Percentiles rank a stretch among this genome's conserved stretches.
Evolutionary conservation across 768 basidiomycete genomes (phyloP).

Genomic region (Kwoniella heveanensis): DNA sequence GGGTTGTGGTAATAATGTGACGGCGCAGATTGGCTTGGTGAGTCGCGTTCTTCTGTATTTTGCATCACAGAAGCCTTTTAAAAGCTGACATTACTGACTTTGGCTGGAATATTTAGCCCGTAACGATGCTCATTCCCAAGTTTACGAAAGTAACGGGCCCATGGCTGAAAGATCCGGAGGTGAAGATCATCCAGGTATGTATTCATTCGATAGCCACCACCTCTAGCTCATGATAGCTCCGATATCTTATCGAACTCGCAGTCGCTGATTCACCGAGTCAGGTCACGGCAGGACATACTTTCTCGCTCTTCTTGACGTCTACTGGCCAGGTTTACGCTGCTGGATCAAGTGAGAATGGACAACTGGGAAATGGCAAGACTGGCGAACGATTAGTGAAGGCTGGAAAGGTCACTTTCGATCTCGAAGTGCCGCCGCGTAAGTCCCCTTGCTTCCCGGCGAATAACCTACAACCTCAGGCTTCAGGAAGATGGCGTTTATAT

Average conservation of each 20-base stretch:
- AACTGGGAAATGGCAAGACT: conserved; percentile 87
- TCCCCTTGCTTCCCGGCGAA: too few species aligned
- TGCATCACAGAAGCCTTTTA: too few species aligned
- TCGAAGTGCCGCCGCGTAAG: conserved; percentile 59
- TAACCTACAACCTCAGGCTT: too few species aligned
- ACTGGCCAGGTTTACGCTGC: conserved; percentile 84
- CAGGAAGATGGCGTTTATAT: too few species aligned
- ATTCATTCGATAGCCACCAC: too few species aligned
- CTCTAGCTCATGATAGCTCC: too few species aligned
- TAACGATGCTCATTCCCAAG: conserved; percentile 27
- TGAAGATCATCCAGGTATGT: conserved; percentile 49
- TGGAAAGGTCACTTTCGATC: conserved; percentile 80
- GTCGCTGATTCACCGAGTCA: too few species aligned
- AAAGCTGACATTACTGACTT: neutral
- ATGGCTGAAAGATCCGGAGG: conserved; percentile 41
- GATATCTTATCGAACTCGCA: too few species aligned
- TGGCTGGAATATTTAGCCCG: too few species aligned
- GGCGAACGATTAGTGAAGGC: conserved; percentile 88
- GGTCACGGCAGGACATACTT: conserved; percentile 79
- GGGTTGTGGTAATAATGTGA: conserved; percentile 77
- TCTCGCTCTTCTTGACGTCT: conserved; percentile 79
- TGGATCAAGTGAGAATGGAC: conserved; percentile 89
- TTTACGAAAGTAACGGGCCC: conserved; percentile 47
- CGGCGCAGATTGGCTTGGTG: conserved; percentile 69
- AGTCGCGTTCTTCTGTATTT: conserved; percentile 38